Conservation (phyloP, 2,329 filamentous ascomycete genomes). For the Colletotrichum chlorophyti region DNA sequence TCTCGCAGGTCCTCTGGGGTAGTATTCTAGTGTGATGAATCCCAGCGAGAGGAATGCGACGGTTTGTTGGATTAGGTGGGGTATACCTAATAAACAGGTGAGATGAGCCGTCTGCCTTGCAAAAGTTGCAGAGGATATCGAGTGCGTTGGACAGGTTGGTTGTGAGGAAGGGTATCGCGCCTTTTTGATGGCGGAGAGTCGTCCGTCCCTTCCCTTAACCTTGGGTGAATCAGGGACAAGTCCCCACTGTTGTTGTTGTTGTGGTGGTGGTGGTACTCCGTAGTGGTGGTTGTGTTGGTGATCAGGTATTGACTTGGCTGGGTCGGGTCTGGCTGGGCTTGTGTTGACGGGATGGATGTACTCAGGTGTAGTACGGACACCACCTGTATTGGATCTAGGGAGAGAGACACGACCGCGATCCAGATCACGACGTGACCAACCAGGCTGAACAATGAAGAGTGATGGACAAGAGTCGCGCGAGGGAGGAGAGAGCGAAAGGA, state of each 20-base stretch:
- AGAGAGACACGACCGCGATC: slow-evolving; percentile 16
- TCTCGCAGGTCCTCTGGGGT: background rate
- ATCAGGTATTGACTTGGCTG: background rate
- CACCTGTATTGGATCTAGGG: slow-evolving; percentile 3
- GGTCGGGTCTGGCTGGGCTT: background rate
- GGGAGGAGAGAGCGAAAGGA: background rate
- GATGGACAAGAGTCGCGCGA: background rate
- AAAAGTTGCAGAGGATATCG: background rate
- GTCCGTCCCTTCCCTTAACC: too few species aligned
- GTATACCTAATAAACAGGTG: background rate
- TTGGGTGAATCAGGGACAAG: slow-evolving; percentile 22
- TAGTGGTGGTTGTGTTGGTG: background rate
- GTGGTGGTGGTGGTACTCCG: background rate
- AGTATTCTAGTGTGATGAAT: background rate
- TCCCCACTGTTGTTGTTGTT: background rate
- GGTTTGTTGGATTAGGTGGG: too few species aligned
- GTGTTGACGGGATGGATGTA: background rate
- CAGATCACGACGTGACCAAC: slow-evolving; percentile 11
- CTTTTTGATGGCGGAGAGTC: slow-evolving; percentile 11
- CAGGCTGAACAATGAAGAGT: background rate
- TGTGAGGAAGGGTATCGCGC: slow-evolving; percentile 15
- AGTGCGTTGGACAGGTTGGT: too few species aligned
- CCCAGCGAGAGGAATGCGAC: slow-evolving; percentile 1
- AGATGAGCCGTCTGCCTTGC: background rate
- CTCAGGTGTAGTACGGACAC: background rate